Evolutionary conservation across 1,284 basidiomycete species (phyloP).

Genomic region (Chiua sp.): DNA sequence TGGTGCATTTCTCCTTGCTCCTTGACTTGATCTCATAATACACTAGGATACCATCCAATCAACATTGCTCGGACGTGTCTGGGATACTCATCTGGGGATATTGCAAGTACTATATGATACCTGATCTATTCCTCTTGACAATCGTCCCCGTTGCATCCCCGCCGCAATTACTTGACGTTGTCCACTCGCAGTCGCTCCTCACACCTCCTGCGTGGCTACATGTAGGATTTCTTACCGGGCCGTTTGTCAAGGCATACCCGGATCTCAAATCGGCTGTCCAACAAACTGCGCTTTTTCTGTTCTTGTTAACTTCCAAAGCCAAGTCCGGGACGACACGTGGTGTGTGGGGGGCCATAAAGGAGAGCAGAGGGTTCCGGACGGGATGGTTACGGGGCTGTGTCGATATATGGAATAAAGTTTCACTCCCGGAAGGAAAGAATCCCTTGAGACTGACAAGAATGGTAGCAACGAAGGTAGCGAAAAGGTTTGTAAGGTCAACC

Average conservation of each 20-base stretch:
- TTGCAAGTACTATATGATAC: constrained; percentile 69
- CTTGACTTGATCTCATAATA: constrained; percentile 2
- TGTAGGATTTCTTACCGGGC: constrained; percentile 62
- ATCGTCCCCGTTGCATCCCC: constrained; percentile 31
- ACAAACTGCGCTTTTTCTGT: constrained; percentile 69
- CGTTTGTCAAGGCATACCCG: constrained; percentile 48
- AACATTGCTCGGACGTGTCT: constrained; percentile 64
- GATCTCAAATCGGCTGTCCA: constrained; percentile 53
- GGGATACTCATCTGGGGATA: constrained; percentile 67
- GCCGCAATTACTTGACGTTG: constrained; percentile 52
- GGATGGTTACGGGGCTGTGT: constrained; percentile 52
- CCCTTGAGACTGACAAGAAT: constrained; percentile 35
- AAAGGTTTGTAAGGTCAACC: constrained; percentile 57
- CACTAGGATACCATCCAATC: constrained; percentile 53
- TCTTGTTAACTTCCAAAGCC: constrained; percentile 74
- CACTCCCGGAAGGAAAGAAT: constrained; percentile 20
- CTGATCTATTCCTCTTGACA: constrained; percentile 51
- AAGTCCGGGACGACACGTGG: constrained; percentile 63
- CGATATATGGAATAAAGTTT: constrained; percentile 41
- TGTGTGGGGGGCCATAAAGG: constrained; percentile 67
- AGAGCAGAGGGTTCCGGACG: constrained; percentile 19
- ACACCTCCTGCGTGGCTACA: constrained; percentile 60
- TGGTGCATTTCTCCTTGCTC: constrained; percentile 13
- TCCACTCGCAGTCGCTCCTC: constrained; percentile 51
- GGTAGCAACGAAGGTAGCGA: constrained; percentile 43